Evolutionary conservation across 2,329 filamentous ascomycete species (phyloP).

Genomic region (Neonectria coccinea): DNA sequence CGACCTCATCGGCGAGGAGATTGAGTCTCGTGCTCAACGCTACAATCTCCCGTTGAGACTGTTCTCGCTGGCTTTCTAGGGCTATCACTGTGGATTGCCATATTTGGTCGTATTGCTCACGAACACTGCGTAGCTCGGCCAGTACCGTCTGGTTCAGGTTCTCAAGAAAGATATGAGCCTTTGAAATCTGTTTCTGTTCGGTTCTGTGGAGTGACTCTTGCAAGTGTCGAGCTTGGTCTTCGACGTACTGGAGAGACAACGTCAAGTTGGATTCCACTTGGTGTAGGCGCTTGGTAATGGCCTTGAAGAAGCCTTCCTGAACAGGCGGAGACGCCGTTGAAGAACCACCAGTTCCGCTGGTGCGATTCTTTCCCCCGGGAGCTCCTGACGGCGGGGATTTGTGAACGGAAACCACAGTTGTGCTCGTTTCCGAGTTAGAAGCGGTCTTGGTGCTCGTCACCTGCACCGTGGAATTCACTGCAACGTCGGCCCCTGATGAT

Average conservation of each 20-base stretch:
- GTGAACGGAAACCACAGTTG: slow-evolving; percentile 15
- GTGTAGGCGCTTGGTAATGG: slow-evolving; percentile 90
- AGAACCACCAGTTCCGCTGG: slow-evolving; percentile 43
- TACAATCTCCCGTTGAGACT: slow-evolving; percentile 84
- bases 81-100: slow-evolving; percentile 97
- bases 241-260: slow-evolving; percentile 93
- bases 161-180: slow-evolving; percentile 84
- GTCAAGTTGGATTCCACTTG: slow-evolving; percentile 94
- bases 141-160: slow-evolving; percentile 90
- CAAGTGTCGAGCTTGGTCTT: slow-evolving; percentile 91
- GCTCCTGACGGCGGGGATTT: slow-evolving; percentile 35
- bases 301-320: slow-evolving; percentile 98
- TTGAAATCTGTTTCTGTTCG: slow-evolving; percentile 87
- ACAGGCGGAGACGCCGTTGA: slow-evolving; percentile 75
- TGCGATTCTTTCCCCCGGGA: slow-evolving; percentile 45
- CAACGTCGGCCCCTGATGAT: slow-evolving; percentile 19
- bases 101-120: slow-evolving; percentile 92
- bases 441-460: slow-evolving; percentile 30
- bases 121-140: slow-evolving; percentile 79
- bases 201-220: slow-evolving; percentile 88
- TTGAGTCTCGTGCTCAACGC: slow-evolving; percentile 85
- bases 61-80: slow-evolving; percentile 87
- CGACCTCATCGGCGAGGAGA: slow-evolving; percentile 91
- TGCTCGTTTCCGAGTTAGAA: slow-evolving; percentile 23
- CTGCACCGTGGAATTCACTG: slow-evolving; percentile 26